A percentile compares a stretch with the other conserved stretches of the same genome.
phyloP scores from a whole-genome alignment of 2,329 filamentous ascomycete genomes.

The Colletotrichum sp. region DNA sequence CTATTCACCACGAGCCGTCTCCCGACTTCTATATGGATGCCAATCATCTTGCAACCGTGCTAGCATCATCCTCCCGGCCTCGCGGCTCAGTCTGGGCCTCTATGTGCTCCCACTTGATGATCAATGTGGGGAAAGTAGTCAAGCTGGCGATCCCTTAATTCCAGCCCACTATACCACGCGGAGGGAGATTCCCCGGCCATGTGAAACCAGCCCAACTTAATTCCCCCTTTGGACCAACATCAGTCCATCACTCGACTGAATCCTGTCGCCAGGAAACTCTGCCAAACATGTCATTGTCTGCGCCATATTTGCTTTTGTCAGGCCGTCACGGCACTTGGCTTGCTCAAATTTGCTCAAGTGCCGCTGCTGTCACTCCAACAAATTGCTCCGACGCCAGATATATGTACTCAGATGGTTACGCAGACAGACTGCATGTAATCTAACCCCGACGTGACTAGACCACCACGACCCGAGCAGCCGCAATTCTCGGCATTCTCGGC shows the following conservation, averaged over 20 bases:
- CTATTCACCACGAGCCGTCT: not conserved
- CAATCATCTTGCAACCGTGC: not conserved
- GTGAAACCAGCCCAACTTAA: conserved; percentile 9
- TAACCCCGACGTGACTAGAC: not conserved
- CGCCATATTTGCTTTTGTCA: not conserved
- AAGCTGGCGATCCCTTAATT: conserved; percentile 5
- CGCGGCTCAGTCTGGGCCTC: not conserved
- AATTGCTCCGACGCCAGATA: not conserved
- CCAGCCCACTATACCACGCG: conserved; percentile 9
- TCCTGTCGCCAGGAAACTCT: not conserved
- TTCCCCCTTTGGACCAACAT: not conserved
- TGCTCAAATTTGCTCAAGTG: not conserved
- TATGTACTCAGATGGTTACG: not conserved
- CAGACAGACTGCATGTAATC: not conserved
- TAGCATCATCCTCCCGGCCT: not conserved
- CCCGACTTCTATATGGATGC: not conserved
- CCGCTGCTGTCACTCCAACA: not conserved
- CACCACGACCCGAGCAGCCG: not conserved
- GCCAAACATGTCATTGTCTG: not conserved
- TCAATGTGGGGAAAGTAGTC: conserved; percentile 1
- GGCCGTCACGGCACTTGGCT: not conserved
- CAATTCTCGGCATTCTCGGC: not conserved
- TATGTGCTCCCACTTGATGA: conserved; percentile 1
- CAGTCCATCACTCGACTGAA: not conserved
- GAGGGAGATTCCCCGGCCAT: conserved; percentile 5